Evolutionary conservation across 768 basidiomycete genomes (phyloP).

Genomic region (Lentinula raphanica): DNA sequence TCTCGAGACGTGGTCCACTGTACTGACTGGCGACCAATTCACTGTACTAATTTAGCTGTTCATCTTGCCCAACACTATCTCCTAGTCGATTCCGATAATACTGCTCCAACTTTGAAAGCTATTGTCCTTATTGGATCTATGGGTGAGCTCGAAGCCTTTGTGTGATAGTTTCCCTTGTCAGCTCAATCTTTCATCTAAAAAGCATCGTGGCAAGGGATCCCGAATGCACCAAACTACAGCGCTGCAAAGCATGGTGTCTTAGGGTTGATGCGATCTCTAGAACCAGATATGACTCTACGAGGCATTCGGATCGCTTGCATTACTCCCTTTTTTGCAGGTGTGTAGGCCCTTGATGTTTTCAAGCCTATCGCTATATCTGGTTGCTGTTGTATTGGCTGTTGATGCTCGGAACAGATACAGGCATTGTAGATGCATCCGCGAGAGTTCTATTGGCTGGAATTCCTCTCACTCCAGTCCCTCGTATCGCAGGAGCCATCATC

Average conservation of each 20-base stretch:
- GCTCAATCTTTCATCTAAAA: background rate
- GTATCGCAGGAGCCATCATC: conserved; percentile 25
- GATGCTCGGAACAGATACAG: conserved; percentile 16
- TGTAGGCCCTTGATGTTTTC: background rate
- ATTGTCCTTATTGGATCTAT: conserved; percentile 29
- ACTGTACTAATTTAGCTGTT: conserved; percentile 2
- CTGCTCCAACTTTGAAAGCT: conserved; percentile 15
- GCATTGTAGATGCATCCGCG: conserved; percentile 15
- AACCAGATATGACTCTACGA: conserved; percentile 11
- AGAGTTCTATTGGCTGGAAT: conserved; percentile 18
- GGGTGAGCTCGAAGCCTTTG: no score
- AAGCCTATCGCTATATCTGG: no score
- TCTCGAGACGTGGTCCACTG: no score
- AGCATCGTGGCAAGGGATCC: conserved; percentile 25
- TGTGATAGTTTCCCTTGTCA: no score
- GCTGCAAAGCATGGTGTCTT: conserved; percentile 26
- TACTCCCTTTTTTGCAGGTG: conserved; percentile 26
- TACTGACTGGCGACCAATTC: no score
- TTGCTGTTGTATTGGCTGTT: no score
- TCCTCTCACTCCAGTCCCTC: conserved; percentile 21
- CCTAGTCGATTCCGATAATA: background rate
- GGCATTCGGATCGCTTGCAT: conserved; percentile 22
- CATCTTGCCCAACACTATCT: conserved; percentile 10
- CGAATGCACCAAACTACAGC: conserved; percentile 21
- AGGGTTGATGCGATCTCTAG: conserved; percentile 23